phyloP scores from a whole-genome alignment of 2,329 filamentous ascomycete genomes.

The Botrytis tulipae region DNA sequence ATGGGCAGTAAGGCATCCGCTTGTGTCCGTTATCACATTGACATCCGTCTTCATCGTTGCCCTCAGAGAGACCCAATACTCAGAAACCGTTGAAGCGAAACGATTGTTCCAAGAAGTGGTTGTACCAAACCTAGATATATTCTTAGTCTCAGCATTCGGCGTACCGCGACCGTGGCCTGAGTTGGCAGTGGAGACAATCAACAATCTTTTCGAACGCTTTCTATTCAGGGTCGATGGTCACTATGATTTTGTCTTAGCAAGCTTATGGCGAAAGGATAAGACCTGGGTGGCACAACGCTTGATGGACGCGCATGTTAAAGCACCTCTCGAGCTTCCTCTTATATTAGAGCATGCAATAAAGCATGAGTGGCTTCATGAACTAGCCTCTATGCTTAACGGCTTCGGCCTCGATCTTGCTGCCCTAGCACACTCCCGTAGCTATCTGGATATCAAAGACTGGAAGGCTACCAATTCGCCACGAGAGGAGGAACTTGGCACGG shows the following conservation, averaged over 20 bases:
- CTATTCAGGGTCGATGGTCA: slow-evolving; percentile 74
- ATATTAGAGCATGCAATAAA: slow-evolving; percentile 79
- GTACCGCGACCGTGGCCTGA: slow-evolving; percentile 75
- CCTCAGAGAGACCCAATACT: slow-evolving; percentile 58
- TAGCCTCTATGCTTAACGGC: slow-evolving; percentile 63
- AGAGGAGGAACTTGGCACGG: slow-evolving; percentile 64
- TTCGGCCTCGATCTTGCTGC: slow-evolving; percentile 87
- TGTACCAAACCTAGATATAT: slow-evolving; percentile 73
- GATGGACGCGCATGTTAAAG: slow-evolving; percentile 70
- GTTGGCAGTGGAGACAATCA: slow-evolving; percentile 72
- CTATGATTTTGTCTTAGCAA: slow-evolving; percentile 86
- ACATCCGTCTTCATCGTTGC: slow-evolving; percentile 66
- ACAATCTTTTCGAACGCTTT: slow-evolving; percentile 79
- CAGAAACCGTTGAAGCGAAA: slow-evolving; percentile 61
- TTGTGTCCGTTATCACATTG: slow-evolving; percentile 84
- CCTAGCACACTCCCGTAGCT: slow-evolving; percentile 74
- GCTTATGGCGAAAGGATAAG: slow-evolving; percentile 86
- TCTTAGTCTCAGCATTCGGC: slow-evolving; percentile 74
- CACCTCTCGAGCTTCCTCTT: slow-evolving; percentile 63
- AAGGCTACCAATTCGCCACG: slow-evolving; percentile 68
- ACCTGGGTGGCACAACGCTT: slow-evolving; percentile 81
- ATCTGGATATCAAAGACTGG: slow-evolving; percentile 81
- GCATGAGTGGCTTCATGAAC: slow-evolving; percentile 79
- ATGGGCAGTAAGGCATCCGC: slow-evolving; percentile 75
- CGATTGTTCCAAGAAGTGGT: slow-evolving; percentile 66